phyloP scores from a whole-genome alignment of 495 filamentous ascomycete genomes.

The Parachaetomium inaequale region DNA sequence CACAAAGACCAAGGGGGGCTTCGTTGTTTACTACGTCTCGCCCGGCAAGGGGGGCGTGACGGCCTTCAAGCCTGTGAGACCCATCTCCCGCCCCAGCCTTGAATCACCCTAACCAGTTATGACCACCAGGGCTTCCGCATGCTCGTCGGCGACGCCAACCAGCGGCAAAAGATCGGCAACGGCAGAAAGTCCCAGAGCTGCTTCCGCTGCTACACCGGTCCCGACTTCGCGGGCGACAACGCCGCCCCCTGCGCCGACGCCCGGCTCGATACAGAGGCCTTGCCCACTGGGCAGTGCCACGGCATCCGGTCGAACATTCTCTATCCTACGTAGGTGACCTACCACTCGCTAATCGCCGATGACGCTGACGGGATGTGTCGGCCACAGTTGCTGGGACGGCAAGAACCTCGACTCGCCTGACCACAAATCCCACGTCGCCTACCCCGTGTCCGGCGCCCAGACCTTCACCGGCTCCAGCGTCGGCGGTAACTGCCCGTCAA shows the following conservation, averaged over 20 bases:
- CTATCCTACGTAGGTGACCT: slow-evolving; percentile 36
- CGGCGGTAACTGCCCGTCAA: slow-evolving; percentile 46
- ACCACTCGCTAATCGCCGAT: not conserved
- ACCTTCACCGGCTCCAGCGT: slow-evolving; percentile 30
- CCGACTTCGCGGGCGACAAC: slow-evolving; percentile 38
- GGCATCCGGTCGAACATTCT: slow-evolving; percentile 44
- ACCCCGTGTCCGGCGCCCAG: slow-evolving; percentile 51
- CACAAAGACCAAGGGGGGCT: slow-evolving; percentile 40
- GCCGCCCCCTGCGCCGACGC: slow-evolving; percentile 35
- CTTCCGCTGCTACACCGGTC: slow-evolving; percentile 42
- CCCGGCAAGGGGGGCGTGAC: slow-evolving; percentile 35
- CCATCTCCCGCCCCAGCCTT: not conserved
- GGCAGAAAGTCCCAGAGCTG: slow-evolving; percentile 30
- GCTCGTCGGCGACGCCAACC: slow-evolving; percentile 35
- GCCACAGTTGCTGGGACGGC: slow-evolving; percentile 23
- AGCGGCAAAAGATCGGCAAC: slow-evolving; percentile 25
- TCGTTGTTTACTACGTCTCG: slow-evolving; percentile 44
- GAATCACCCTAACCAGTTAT: not conserved
- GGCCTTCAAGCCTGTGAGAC: slow-evolving; percentile 39
- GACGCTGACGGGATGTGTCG: not conserved
- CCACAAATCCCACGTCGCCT: slow-evolving; percentile 49
- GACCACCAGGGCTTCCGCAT: too few relatives aligned
- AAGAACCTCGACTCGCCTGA: too few relatives aligned
- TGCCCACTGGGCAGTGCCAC: slow-evolving; percentile 28
- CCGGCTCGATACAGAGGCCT: slow-evolving; percentile 28